Base-by-base conservation (phyloP, 75 land plant species). In the Cupressus sempervirens region DNA sequence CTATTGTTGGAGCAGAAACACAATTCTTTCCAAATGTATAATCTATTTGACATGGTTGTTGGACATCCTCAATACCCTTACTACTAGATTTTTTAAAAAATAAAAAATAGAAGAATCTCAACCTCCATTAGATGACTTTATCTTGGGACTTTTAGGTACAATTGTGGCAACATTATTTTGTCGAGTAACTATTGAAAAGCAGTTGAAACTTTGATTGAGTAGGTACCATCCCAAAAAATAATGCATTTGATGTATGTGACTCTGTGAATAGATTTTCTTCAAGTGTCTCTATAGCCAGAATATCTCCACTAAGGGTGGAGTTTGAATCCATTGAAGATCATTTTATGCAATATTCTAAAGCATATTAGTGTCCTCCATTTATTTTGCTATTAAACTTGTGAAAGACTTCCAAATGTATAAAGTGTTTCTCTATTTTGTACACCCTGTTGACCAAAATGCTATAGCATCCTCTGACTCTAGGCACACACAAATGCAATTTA, bases 191-290 rank as follows among this genome's bases (percentile, higher is more conserved):
- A 79, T 26, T 79, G 48, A n/a, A 23, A 6, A 14, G 81, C 11
- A 50, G 29, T n/a, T 0, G 81, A 14, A n/a, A 11, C 29, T 16
- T 8, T 79, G 81, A 45, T 79, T 79, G 81, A 79, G 81, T 50
- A 45, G 81, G 48, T 36, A 45, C 40, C 3, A 4, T 45, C 15
- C 29, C 81, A 20, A n/a, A 45, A 20, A 13, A 23, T 79, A n/a
- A 4, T 7, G 36, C 43, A 76, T 40, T 76, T 29, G 93, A 93
- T 58, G 91, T 90, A 83, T 89, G 86, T 54, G 89, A 34, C 67
- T 92, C 89, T 26, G 83, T 80, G 84, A 93, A 89, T 80, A 93
- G 48, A 14, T 93, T 87, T 75, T 53, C 88, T 56, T 93, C 93
- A 84, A 90, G 84, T 83, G 80, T 84, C 82, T 92, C 88, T 26